A percentile compares a stretch with the other conserved stretches of the same genome.
These are phyloP conservation scores for Cochlearia excelsa DNA, from an alignment of 345 rosid species.

Conservation along the genomic window DNA sequence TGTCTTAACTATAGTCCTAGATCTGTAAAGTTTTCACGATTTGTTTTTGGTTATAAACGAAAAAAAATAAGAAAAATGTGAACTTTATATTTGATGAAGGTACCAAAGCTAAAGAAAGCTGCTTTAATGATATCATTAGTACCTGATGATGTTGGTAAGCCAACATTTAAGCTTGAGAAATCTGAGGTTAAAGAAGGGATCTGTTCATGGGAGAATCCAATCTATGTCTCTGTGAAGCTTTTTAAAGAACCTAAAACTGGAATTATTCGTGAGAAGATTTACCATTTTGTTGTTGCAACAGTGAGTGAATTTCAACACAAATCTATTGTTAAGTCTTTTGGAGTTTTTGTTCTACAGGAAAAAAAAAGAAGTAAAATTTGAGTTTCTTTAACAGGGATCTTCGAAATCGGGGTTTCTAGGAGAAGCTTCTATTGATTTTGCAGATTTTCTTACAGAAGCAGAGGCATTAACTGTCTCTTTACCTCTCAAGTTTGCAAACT, in stretches of 20 bases:
- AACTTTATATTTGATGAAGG: conserved; percentile 47
- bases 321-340: no score
- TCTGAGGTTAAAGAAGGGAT: conserved; percentile 63
- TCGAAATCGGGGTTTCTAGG: conserved; percentile 80
- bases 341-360: not conserved
- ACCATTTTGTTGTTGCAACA: conserved; percentile 80
- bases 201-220: conserved; percentile 86
- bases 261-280: conserved; percentile 69
- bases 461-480: conserved; percentile 71
- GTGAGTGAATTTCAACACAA: conserved; percentile 37
- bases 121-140: conserved; percentile 79
- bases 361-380: not conserved
- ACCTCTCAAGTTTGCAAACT: conserved; percentile 86
- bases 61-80: not conserved
- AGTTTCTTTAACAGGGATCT: conserved; percentile 58
- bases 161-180: conserved; percentile 73
- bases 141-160: conserved; percentile 91
- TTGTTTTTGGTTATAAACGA: conserved; percentile 12
- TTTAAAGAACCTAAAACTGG: conserved; percentile 63
- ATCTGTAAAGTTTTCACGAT: conserved; percentile 29
- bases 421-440: conserved; percentile 89
- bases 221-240: conserved; percentile 71
- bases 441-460: conserved; percentile 64
- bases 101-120: conserved; percentile 75
- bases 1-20: conserved; percentile 20